Conservation (phyloP, 306 rosid genomes). For the Medicago arabica region DNA sequence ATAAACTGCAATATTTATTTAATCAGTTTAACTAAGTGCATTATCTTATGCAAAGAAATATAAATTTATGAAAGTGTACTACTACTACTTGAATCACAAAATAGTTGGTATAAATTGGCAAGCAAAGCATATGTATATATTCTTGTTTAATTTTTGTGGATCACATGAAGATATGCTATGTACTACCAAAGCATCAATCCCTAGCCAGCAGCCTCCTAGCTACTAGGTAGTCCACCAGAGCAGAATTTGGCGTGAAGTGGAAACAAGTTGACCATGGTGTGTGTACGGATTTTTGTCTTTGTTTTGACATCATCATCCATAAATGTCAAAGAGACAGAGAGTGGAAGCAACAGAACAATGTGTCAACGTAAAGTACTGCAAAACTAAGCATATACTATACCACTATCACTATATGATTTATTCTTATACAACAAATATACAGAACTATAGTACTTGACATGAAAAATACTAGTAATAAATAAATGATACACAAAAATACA, state of each 20-base stretch:
- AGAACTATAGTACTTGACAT: constrained; percentile 3
- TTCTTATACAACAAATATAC: constrained; percentile 36
- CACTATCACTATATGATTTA: neutral
- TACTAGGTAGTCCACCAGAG: neutral
- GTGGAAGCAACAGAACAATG: constrained; percentile 25
- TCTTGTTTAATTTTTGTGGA: neutral
- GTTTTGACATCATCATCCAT: constrained; percentile 42
- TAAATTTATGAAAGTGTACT: neutral
- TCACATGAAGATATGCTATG: constrained; percentile 2
- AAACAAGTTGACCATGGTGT: constrained; percentile 52
- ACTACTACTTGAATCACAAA: neutral
- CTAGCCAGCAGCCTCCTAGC: neutral
- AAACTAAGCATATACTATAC: constrained; percentile 26
- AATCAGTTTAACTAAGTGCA: neutral
- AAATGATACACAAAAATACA: constrained; percentile 34
- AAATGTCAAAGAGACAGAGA: constrained; percentile 28
- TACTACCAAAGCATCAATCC: neutral
- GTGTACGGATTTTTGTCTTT: constrained; percentile 47
- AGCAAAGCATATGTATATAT: neutral
- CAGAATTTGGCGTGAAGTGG: constrained; percentile 35
- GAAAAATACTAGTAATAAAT: neutral
- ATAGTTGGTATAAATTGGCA: neutral
- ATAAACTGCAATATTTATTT: neutral
- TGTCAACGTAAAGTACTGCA: constrained; percentile 48
- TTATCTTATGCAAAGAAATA: neutral